Conservation (phyloP, 2,329 filamentous ascomycete genomes). For the Ophiocordyceps unilateralis region DNA sequence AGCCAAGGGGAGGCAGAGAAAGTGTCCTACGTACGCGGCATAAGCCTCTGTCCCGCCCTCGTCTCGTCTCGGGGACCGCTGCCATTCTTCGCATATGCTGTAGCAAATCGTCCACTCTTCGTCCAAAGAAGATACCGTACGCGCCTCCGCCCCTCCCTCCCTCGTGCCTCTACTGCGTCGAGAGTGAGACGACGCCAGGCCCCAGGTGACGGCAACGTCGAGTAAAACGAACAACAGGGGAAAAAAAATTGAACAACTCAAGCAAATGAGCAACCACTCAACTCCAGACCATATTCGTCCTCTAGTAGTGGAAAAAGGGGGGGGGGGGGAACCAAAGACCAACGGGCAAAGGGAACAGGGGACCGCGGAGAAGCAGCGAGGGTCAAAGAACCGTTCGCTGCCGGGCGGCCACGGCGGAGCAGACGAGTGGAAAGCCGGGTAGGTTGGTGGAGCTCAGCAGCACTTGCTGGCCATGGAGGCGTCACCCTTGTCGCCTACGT, state of each 20-base stretch:
- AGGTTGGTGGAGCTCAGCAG: constrained; percentile 38
- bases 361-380: constrained; percentile 1
- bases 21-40: not conserved
- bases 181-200: not conserved
- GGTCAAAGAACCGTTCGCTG: not conserved
- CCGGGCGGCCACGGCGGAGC: not conserved
- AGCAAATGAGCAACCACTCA: constrained; percentile 23
- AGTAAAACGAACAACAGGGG: not conserved
- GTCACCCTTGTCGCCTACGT: constrained; percentile 46
- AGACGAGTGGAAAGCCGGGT: not conserved
- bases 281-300: constrained; percentile 30
- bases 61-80: not conserved
- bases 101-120: constrained; percentile 1
- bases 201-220: too few relatives aligned
- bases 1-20: not conserved
- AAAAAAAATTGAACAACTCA: not conserved
- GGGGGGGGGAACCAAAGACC: constrained; percentile 5
- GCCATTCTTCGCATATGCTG: not conserved
- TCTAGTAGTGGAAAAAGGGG: constrained; percentile 10
- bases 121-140: not conserved
- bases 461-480: constrained; percentile 49
- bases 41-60: not conserved
- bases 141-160: too few relatives aligned
- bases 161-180: not conserved
- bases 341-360: constrained; percentile 5